These are phyloP conservation scores for Podaxis sp. DNA, from an alignment of 768 basidiomycete genomes.

Conservation along the genomic window DNA sequence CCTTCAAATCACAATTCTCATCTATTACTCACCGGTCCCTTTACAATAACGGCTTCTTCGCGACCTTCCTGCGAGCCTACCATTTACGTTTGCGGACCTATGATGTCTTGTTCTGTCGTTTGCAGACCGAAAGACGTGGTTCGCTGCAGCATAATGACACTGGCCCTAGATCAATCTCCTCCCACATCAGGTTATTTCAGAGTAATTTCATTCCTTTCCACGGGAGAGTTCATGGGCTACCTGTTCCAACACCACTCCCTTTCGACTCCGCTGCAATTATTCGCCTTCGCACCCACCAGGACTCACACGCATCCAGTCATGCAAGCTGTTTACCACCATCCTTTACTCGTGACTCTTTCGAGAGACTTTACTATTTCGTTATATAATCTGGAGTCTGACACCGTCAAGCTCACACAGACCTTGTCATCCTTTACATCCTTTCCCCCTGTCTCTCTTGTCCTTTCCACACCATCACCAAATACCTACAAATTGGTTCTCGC, in stretches of 20 bases:
- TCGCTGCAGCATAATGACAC: constrained; percentile 50
- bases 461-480: constrained; percentile 56
- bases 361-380: constrained; percentile 64
- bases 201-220: constrained; percentile 61
- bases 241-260: constrained; percentile 46
- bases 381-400: constrained; percentile 63
- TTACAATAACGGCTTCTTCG: constrained; percentile 59
- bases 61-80: constrained; percentile 30
- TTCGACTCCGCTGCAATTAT: constrained; percentile 38
- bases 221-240: constrained; percentile 66
- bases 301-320: constrained; percentile 46
- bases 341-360: constrained; percentile 71
- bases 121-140: constrained; percentile 36
- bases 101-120: constrained; percentile 36
- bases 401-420: constrained; percentile 58
- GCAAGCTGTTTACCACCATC: constrained; percentile 76
- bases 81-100: constrained; percentile 36
- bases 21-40: constrained; percentile 56
- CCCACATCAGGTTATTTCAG: constrained; percentile 42
- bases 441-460: constrained; percentile 77
- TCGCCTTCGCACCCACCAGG: constrained; percentile 47
- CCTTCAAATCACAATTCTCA: constrained; percentile 27
- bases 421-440: constrained; percentile 76
- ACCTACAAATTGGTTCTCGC: constrained; percentile 74
- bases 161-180: constrained; percentile 76